Base-by-base conservation (phyloP, 352 stramenopile species). In the Globisporangium heterothallicum region DNA sequence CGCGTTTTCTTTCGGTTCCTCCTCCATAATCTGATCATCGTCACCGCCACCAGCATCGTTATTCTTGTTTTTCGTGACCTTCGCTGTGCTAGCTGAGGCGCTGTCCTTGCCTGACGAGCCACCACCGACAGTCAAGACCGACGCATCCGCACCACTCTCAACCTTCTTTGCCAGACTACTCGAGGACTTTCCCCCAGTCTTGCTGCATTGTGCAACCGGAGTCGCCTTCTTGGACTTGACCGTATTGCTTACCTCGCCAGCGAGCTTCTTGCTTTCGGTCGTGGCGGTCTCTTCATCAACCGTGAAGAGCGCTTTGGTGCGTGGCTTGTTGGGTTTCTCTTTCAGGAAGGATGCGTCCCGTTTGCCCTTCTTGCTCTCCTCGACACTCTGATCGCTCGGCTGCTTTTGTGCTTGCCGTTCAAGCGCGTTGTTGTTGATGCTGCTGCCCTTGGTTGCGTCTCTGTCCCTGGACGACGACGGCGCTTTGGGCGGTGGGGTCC, bases 401-500 rank as follows among this genome's bases (percentile, higher is more conserved):
- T 51, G 7, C 27, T 56, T 19, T 6, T 35, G 19, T 16, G 42
- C 7, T n/a, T 74, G 64, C 13, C 30, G 9, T 16, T 36, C 30
- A 8, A 36, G 3, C 6, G 12, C 30, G 9, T 36, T 38, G 30
- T 42, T 59, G 18, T 13, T 27, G 4, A 32, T 51, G 30, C 2
- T 42, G n/a, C 4, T 34, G 38, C 12, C 24, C 25, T 44, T 62
- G 10, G 30, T 24, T 4, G 10, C 34, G 30, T 21, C 13, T 10
- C 13, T 21, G 16, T 34, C 45, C 18, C 14, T 42, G 14, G 29
- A 40, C 0, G 9, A 10, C 18, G 34, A 22, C 2, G 50, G 30
- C 13, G 42, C 32, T 19, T 63, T 63, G 10, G 56, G 49, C 1
- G 49, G 67, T 0, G 73, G 64, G 0, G 78, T 85, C 78, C 74